Base-by-base conservation (phyloP, 2,329 filamentous ascomycete species). In the Talaromyces pinophilus region DNA sequence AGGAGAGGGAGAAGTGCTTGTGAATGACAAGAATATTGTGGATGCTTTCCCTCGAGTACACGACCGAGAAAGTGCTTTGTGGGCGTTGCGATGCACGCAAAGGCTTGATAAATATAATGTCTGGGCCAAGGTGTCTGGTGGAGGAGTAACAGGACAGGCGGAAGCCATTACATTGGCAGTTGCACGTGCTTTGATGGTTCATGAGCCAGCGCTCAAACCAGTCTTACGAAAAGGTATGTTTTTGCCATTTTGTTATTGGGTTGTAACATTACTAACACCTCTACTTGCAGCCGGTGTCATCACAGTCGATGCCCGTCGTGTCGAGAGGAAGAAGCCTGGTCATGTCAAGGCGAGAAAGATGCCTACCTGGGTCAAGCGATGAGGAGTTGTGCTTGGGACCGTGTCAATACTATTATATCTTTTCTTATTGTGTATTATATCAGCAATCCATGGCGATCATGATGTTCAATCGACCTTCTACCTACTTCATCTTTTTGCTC, bases 251-350 rank as follows among this genome's bases (percentile, higher is more conserved):
- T 30, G 38, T 28, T 44, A 3, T 30, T 60, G 22, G 44, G 40
- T 66, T 5, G 42, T 64, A 22, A 61, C 15, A 54, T 13, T 25
- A 67, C 38, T 66, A 22, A 35, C n/a, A 38, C 4, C 7, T 22
- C 3, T 44, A 28, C 17, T 46, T n/a, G n/a, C 79, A 99, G 95
- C 94, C 77, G 96, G 96, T 69, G 93, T 91, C 79, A 87, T 99
- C 70, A 96, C 93, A 62, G 90, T 94, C 76, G 94, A 99, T 82
- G 87, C 90, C 66, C 92, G 94, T 82, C 89, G 85, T 75, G 96
- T 99, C 72, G 95, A 99, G 83, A 94, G 95, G 79, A 99, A 99
- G 89, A 98, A 99, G 87, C 88, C 92, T 66, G 96, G 95, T 72
- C 92, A 92, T 76, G 81, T 96, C 82, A 99, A 99, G 86, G 94